These are phyloP conservation scores for Zarea fungicola DNA, from an alignment of 2,329 filamentous ascomycete species.

Conservation along the genomic window DNA sequence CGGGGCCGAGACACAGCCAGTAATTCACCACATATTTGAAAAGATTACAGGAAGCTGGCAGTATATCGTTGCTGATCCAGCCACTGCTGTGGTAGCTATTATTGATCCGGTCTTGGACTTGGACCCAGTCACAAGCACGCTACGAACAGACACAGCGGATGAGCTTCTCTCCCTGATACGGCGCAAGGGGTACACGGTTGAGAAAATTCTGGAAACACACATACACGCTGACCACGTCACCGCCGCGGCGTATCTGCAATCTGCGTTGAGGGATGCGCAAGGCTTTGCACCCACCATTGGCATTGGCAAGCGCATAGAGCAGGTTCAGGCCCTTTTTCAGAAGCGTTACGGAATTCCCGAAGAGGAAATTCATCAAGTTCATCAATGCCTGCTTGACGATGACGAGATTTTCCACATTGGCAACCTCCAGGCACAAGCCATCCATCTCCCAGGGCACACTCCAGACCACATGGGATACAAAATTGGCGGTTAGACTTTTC, in stretches of 20 bases:
- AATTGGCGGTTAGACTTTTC: slow-evolving; percentile 33
- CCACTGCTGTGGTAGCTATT: slow-evolving; percentile 44
- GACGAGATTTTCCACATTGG: slow-evolving; percentile 50
- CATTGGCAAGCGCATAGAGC: slow-evolving; percentile 49
- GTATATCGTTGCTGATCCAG: slow-evolving; percentile 52
- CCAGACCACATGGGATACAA: slow-evolving; percentile 56
- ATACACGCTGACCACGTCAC: slow-evolving; percentile 57
- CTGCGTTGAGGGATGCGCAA: slow-evolving; percentile 31
- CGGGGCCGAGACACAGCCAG: not conserved
- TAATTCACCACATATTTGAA: slow-evolving; percentile 35
- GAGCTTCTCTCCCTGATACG: slow-evolving; percentile 38
- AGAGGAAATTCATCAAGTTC: slow-evolving; percentile 40
- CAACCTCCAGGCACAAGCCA: slow-evolving; percentile 34
- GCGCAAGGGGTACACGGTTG: slow-evolving; percentile 42
- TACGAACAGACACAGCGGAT: slow-evolving; percentile 47
- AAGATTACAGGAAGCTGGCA: slow-evolving; percentile 50
- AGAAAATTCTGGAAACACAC: slow-evolving; percentile 57
- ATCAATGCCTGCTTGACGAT: slow-evolving; percentile 50
- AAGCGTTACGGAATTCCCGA: slow-evolving; percentile 40
- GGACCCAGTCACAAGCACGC: slow-evolving; percentile 32
- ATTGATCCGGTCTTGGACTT: slow-evolving; percentile 61
- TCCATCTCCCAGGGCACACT: slow-evolving; percentile 57
- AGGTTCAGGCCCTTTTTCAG: slow-evolving; percentile 47
- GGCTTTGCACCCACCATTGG: slow-evolving; percentile 38
- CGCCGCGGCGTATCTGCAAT: slow-evolving; percentile 52